Conservation (phyloP, 2,329 filamentous ascomycete species). For the Phyllosticta capitalensis region DNA sequence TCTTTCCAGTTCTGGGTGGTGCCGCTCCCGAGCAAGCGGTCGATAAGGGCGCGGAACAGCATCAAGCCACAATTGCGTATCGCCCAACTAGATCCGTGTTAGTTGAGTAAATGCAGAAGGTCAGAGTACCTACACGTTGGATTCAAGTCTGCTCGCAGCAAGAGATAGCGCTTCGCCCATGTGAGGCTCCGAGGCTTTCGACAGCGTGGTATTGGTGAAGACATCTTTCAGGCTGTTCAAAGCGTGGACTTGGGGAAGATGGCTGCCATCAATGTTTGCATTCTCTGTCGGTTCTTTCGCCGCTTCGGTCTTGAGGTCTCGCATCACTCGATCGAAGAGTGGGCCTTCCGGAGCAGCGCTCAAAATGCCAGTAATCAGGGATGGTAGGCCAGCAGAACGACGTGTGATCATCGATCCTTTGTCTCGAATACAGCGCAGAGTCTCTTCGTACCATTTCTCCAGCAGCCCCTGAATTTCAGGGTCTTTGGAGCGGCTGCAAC, state of each 20-base stretch:
- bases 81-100: conserved; percentile 56
- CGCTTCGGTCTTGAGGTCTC: conserved; percentile 52
- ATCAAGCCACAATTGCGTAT: conserved; percentile 90
- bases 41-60: conserved; percentile 76
- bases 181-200: conserved; percentile 62
- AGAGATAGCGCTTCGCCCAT: conserved; percentile 66
- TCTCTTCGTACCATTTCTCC: conserved; percentile 60
- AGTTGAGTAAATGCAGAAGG: conserved; percentile 1
- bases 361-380: conserved; percentile 73
- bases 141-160: conserved; percentile 70
- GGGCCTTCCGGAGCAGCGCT: conserved; percentile 48
- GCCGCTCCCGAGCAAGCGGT: conserved; percentile 43
- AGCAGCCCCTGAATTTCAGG: conserved; percentile 42
- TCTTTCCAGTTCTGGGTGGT: conserved; percentile 46
- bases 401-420: conserved; percentile 74
- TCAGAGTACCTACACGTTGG: conserved; percentile 51
- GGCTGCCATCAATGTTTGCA: conserved; percentile 45
- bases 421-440: conserved; percentile 59
- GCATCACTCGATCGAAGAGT: conserved; percentile 57
- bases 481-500: conserved; percentile 44
- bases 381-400: conserved; percentile 83
- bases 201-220: conserved; percentile 72
- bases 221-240: conserved; percentile 90
- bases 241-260: conserved; percentile 85
- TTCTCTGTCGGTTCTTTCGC: conserved; percentile 40